Percentiles rank a stretch among this genome's conserved stretches.
Conservation (phyloP, 306 rosid species). For the Morella rubra region DNA sequence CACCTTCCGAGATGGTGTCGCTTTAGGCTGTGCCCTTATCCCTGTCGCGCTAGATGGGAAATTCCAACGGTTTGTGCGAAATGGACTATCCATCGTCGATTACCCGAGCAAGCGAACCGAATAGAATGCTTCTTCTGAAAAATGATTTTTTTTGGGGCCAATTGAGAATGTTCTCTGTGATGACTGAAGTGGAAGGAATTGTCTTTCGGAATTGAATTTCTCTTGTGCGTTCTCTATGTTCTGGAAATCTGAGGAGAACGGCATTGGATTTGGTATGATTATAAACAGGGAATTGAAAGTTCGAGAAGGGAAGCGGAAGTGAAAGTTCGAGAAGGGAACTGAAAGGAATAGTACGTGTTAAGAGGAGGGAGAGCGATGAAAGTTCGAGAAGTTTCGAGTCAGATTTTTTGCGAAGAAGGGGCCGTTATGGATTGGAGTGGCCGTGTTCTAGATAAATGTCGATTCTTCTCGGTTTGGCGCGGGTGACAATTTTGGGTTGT, state of each 20-base stretch:
- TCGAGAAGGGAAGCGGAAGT: background rate
- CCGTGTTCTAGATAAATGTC: constrained; percentile 20
- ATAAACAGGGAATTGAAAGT: background rate
- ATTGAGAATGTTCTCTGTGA: background rate
- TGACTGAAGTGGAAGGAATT: background rate
- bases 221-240: background rate
- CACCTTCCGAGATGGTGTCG: constrained; percentile 41
- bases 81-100: constrained; percentile 29
- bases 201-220: too few species aligned
- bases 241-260: background rate
- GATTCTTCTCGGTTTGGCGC: constrained; percentile 27
- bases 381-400: constrained; percentile 46
- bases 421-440: background rate
- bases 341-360: background rate
- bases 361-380: background rate
- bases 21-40: constrained; percentile 10
- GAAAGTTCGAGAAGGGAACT: background rate
- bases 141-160: background rate
- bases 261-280: background rate
- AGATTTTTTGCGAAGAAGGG: background rate
- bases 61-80: constrained; percentile 27
- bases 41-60: constrained; percentile 8
- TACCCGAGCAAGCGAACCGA: too few species aligned
- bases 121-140: background rate
- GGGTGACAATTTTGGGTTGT: background rate